phyloP scores from a whole-genome alignment of 2,329 filamentous ascomycete genomes.

The Fusarium equiseti region DNA sequence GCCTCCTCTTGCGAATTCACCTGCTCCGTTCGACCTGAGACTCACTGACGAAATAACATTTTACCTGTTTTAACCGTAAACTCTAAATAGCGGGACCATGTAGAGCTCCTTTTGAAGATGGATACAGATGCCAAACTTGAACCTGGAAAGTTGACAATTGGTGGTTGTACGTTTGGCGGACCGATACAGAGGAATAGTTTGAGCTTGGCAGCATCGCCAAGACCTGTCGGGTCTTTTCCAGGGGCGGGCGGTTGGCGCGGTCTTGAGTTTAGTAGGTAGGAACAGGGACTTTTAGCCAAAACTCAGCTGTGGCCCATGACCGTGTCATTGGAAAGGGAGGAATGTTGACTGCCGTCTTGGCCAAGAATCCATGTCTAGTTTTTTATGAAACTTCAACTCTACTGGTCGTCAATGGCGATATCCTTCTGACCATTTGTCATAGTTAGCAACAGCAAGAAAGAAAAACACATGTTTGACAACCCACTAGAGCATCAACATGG shows the following conservation, averaged over 20 bases:
- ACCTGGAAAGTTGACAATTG: neutral
- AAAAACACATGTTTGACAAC: neutral
- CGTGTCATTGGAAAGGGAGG: neutral
- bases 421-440: neutral
- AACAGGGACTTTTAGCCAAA: neutral
- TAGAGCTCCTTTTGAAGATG: constrained; percentile 3
- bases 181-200: neutral
- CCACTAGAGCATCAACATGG: neutral
- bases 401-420: neutral
- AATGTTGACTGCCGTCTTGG: neutral
- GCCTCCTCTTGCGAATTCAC: neutral
- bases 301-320: neutral
- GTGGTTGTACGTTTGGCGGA: neutral
- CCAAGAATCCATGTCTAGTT: neutral
- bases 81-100: constrained; percentile 20
- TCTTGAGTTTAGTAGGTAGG: neutral
- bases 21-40: neutral
- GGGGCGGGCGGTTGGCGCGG: constrained; percentile 1
- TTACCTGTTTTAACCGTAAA: neutral
- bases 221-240: neutral
- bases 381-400: neutral
- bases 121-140: neutral
- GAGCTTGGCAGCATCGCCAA: neutral
- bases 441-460: no score
- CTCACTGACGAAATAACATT: neutral